Conservation (phyloP, 176 grass and related monocot genomes). For the Bolboschoenus planiculmis region DNA sequence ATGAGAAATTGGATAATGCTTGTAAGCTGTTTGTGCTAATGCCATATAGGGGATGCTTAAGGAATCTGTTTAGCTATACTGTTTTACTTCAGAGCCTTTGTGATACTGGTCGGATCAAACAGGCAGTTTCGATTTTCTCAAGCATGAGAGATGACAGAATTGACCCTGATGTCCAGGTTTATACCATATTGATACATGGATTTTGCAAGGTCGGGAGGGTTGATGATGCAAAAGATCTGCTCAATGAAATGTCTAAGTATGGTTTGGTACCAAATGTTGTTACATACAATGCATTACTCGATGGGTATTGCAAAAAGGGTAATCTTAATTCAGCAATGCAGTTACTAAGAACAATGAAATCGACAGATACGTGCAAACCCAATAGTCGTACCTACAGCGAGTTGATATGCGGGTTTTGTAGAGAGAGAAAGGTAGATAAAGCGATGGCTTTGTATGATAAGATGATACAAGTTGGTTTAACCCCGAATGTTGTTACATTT, state of each 20-base stretch:
- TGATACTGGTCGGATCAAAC: constrained; percentile 36
- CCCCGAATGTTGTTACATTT: constrained; percentile 61
- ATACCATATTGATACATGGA: constrained; percentile 62
- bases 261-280: constrained; percentile 60
- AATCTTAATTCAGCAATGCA: constrained; percentile 38
- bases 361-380: constrained; percentile 27
- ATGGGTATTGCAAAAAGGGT: constrained; percentile 70
- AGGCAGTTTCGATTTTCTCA: constrained; percentile 41
- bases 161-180: constrained; percentile 45
- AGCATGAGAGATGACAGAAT: constrained; percentile 44
- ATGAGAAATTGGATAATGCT: constrained; percentile 42
- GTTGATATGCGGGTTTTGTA: constrained; percentile 70
- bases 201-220: constrained; percentile 48
- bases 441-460: constrained; percentile 63
- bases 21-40: constrained; percentile 77
- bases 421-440: constrained; percentile 50
- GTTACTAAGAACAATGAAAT: constrained; percentile 45
- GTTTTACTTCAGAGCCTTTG: constrained; percentile 62
- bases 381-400: constrained; percentile 60
- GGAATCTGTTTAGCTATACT: constrained; percentile 57
- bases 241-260: constrained; percentile 31
- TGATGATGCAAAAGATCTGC: constrained; percentile 50
- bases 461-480: constrained; percentile 53
- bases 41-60: constrained; percentile 55
- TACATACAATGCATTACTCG: constrained; percentile 73